Evolutionary conservation across 495 filamentous ascomycete genomes (phyloP), one percentile per base, ranked within the genome.

Genomic region (Trichoderma orchidacearum): DNA sequence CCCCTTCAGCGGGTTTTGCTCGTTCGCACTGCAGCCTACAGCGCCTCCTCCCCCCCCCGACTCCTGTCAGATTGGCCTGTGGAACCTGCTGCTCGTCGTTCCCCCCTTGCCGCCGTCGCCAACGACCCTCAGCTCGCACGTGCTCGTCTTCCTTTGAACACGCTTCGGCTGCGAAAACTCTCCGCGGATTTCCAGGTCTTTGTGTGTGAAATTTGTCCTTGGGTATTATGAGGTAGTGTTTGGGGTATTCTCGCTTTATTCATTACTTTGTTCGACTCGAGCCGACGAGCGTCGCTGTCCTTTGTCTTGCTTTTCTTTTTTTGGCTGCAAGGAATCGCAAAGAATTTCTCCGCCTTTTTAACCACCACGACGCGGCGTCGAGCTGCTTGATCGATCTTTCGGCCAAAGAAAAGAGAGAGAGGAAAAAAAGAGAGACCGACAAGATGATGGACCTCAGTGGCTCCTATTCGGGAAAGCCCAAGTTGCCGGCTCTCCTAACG

Each of bases 191-290:
- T 23, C 17, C 12, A 5, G 41, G 9, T 48, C 41, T 48, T 48
- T 48, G 41, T 18, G 12, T n/a, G n/a, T n/a, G n/a, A n/a, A n/a
- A n/a, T 25, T 48, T n/a, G 41, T 48, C 41, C 41, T 48, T 48
- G 41, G 41, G 41, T 48, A 48, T 48, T 48, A 48, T 48, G 41
- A 48, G 41, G 41, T 48, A 48, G 41, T 23, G 41, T 48, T 48
- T 48, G 41, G 41, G 41, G 21, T 23, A 48, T 25, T 48, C 41
- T n/a, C 17, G 41, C 41, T 48, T 18, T 48, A 48, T 48, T 48
- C 41, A 27, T n/a, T 48, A 48, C 41, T 23, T 27, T 25, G 3
- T n/a, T n/a, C 12, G 32, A 5, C 32, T 35, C 32, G 32, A 17
- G 36, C 18, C 18, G 41, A 48, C 41, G 21, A 27, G 17, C 41